These are phyloP conservation scores for Zasmidium cellare DNA, from an alignment of 2,329 filamentous ascomycete species.

Conservation along the genomic window DNA sequence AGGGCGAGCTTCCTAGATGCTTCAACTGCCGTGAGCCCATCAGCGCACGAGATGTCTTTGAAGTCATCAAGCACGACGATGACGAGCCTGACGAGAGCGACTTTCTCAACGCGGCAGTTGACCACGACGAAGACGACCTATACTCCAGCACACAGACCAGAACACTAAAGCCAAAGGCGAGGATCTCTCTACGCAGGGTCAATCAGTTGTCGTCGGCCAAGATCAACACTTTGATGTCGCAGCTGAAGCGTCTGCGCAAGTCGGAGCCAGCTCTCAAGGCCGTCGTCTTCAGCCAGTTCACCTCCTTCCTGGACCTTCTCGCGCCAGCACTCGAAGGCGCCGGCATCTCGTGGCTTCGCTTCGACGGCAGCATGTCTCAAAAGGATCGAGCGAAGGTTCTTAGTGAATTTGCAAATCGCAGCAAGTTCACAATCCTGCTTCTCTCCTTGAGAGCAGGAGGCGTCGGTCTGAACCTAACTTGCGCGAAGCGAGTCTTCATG, in stretches of 20 bases:
- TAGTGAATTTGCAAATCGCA: slow-evolving; percentile 61
- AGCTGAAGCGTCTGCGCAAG: slow-evolving; percentile 69
- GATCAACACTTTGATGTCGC: slow-evolving; percentile 73
- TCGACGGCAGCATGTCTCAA: slow-evolving; percentile 89
- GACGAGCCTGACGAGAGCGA: slow-evolving; percentile 38
- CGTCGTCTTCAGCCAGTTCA: slow-evolving; percentile 96
- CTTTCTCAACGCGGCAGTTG: slow-evolving; percentile 20
- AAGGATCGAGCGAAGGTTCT: slow-evolving; percentile 79
- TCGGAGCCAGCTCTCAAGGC: slow-evolving; percentile 69
- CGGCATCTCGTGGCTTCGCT: slow-evolving; percentile 77
- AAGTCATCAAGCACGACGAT: slow-evolving; percentile 78
- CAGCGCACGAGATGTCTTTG: slow-evolving; percentile 82
- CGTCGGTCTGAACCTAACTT: slow-evolving; percentile 89
- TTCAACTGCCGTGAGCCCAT: slow-evolving; percentile 87
- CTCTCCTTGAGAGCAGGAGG: slow-evolving; percentile 87
- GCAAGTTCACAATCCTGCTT: slow-evolving; percentile 71
- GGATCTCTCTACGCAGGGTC: slow-evolving; percentile 62
- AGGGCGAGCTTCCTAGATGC: slow-evolving; percentile 74
- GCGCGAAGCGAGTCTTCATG: slow-evolving; percentile 89
- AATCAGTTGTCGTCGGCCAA: slow-evolving; percentile 80
- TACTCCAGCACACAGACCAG: slow-evolving; percentile 39
- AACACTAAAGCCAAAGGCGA: slow-evolving; percentile 23
- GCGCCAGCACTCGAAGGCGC: slow-evolving; percentile 72
- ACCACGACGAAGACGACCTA: slow-evolving; percentile 35
- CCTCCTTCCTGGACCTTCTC: slow-evolving; percentile 90